These are phyloP conservation scores for Cyclanthera cordifolia DNA, from an alignment of 306 rosid genomes.

Conservation along the genomic window DNA sequence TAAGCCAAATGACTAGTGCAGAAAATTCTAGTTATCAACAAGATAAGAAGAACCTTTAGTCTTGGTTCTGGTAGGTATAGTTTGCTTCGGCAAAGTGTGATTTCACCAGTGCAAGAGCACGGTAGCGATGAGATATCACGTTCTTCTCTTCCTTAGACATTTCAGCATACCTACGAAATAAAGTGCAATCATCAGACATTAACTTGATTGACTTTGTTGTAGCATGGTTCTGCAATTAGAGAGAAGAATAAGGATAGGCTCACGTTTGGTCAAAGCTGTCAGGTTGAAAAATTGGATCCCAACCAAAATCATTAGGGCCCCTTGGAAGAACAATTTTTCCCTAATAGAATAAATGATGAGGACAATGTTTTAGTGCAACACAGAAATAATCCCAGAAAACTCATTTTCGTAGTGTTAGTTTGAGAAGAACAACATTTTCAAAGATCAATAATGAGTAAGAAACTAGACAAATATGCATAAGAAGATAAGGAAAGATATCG, in stretches of 20 bases:
- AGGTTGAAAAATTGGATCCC: constrained; percentile 93
- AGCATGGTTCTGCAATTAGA: background rate
- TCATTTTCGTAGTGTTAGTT: background rate
- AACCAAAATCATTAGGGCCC: constrained; percentile 90
- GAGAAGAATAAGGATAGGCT: background rate
- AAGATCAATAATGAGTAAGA: background rate
- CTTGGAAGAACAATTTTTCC: constrained; percentile 80
- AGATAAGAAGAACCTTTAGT: constrained; percentile 10
- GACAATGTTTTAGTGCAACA: background rate
- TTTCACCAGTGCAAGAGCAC: constrained; percentile 70
- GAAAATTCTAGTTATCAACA: background rate
- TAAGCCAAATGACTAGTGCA: background rate
- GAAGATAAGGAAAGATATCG: background rate
- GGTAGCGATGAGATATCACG: constrained; percentile 72
- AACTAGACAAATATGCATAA: background rate
- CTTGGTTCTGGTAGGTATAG: constrained; percentile 36
- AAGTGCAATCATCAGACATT: constrained; percentile 6
- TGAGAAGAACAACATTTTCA: background rate
- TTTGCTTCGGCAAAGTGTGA: constrained; percentile 80
- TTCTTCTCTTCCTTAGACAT: constrained; percentile 93
- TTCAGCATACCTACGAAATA: constrained; percentile 58
- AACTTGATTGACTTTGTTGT: background rate
- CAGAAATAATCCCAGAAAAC: background rate
- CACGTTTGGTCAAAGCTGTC: constrained; percentile 80
- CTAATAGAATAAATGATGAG: constrained; percentile 24